phyloP scores from a whole-genome alignment of 1,284 basidiomycete species.

The Ceratobasidium sp. region DNA sequence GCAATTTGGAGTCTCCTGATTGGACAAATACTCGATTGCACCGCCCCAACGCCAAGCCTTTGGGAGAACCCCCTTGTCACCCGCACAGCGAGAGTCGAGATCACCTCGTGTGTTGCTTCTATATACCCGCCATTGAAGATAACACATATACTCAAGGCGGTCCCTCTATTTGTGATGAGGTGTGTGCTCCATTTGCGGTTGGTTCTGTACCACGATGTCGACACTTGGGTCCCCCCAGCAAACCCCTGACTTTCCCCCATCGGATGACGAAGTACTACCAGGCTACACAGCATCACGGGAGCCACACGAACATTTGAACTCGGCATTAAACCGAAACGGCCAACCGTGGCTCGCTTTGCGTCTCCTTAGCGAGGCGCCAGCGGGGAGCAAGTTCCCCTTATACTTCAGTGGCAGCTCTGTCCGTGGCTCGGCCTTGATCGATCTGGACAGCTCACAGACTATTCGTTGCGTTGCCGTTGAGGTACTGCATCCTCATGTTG shows the following conservation, averaged over 20 bases:
- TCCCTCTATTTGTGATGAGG: too few relatives aligned
- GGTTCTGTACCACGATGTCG: background rate
- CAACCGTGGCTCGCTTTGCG: constrained; percentile 20
- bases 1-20: too few relatives aligned
- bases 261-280: constrained; percentile 4
- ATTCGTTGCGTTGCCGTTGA: constrained; percentile 18
- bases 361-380: constrained; percentile 31
- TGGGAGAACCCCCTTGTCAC: too few relatives aligned
- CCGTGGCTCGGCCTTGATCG: constrained; percentile 5
- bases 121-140: too few relatives aligned
- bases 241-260: background rate
- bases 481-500: background rate
- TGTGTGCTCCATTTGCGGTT: too few relatives aligned
- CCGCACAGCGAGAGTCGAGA: too few relatives aligned
- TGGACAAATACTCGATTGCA: too few relatives aligned
- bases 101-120: too few relatives aligned
- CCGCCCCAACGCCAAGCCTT: too few relatives aligned
- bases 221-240: background rate
- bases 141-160: too few relatives aligned
- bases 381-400: constrained; percentile 5
- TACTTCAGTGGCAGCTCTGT: constrained; percentile 25
- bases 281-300: constrained; percentile 7
- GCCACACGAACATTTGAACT: constrained; percentile 9
- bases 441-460: constrained; percentile 2
- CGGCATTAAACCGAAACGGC: background rate